These are phyloP conservation scores for Pseudozyma tsukubaensis DNA, from an alignment of 1,284 basidiomycete species.

Conservation along the genomic window DNA sequence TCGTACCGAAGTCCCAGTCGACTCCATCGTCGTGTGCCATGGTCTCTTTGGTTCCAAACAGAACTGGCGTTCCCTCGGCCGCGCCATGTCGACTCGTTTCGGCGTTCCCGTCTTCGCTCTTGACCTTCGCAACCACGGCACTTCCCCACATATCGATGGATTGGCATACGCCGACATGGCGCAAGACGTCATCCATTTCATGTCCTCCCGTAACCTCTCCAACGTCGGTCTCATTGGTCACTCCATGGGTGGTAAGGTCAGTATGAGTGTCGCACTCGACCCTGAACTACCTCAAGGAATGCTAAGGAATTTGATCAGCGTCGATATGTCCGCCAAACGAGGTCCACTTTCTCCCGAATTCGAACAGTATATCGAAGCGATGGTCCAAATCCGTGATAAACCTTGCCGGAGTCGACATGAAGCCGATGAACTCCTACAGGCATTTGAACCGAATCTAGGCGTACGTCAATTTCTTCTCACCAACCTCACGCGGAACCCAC, in stretches of 20 bases:
- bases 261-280: conserved; percentile 80
- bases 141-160: conserved; percentile 78
- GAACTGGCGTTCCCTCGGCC: conserved; percentile 80
- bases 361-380: conserved; percentile 75
- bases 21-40: conserved; percentile 71
- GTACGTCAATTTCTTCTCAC: conserved; percentile 84
- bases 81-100: conserved; percentile 75
- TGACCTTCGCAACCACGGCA: conserved; percentile 86
- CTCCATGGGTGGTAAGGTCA: conserved; percentile 91
- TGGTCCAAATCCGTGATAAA: conserved; percentile 77
- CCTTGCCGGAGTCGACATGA: conserved; percentile 75
- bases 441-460: conserved; percentile 75
- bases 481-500: conserved; percentile 74
- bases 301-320: conserved; percentile 78
- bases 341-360: conserved; percentile 76
- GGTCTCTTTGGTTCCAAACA: conserved; percentile 78
- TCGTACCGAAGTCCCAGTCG: conserved; percentile 18
- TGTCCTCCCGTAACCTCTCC: conserved; percentile 68
- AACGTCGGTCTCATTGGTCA: conserved; percentile 82
- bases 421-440: conserved; percentile 76
- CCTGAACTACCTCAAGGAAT: conserved; percentile 70
- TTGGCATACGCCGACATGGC: conserved; percentile 81
- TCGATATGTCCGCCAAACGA: conserved; percentile 81
- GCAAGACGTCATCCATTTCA: conserved; percentile 75
- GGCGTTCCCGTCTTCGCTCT: conserved; percentile 78